Conservation (phyloP, 768 basidiomycete species). For the Neoboletus magnificus region DNA sequence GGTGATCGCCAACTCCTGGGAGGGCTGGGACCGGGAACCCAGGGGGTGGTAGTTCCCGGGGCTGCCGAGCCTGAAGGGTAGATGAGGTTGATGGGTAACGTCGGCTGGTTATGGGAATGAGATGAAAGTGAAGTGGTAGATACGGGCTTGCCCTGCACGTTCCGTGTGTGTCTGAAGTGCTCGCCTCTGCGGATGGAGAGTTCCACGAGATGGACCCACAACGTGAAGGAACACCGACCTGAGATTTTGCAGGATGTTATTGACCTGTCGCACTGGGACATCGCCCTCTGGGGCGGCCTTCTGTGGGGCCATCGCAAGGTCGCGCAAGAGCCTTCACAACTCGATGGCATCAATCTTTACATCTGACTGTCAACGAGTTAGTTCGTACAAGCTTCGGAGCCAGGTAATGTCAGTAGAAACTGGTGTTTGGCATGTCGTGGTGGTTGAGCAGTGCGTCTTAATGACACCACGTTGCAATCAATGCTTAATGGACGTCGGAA, state of each 20-base stretch:
- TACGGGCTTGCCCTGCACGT: slow-evolving; percentile 36
- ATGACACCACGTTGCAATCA: background rate
- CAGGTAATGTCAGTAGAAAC: background rate
- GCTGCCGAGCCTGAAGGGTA: slow-evolving; percentile 19
- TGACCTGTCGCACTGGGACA: slow-evolving; percentile 25
- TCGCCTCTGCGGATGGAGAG: slow-evolving; percentile 50
- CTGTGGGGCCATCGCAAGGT: slow-evolving; percentile 9
- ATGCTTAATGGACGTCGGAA: background rate
- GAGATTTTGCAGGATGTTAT: slow-evolving; percentile 27
- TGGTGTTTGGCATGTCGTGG: background rate
- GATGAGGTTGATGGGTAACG: slow-evolving; percentile 44
- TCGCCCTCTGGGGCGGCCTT: slow-evolving; percentile 5
- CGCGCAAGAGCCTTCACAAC: background rate
- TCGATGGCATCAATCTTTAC: background rate
- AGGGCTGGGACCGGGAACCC: slow-evolving; percentile 46
- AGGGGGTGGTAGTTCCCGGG: slow-evolving; percentile 8
- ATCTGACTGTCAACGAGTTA: background rate
- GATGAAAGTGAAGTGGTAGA: slow-evolving; percentile 18
- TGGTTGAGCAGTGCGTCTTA: background rate
- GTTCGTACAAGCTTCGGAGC: background rate
- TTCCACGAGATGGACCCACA: background rate
- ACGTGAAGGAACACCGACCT: slow-evolving; percentile 18
- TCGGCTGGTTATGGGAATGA: slow-evolving; percentile 39
- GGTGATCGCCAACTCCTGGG: slow-evolving; percentile 57
- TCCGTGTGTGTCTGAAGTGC: slow-evolving; percentile 64